Conservation (phyloP, 371 early-diverging fungal genomes). For the Spraguea lophii region DNA sequence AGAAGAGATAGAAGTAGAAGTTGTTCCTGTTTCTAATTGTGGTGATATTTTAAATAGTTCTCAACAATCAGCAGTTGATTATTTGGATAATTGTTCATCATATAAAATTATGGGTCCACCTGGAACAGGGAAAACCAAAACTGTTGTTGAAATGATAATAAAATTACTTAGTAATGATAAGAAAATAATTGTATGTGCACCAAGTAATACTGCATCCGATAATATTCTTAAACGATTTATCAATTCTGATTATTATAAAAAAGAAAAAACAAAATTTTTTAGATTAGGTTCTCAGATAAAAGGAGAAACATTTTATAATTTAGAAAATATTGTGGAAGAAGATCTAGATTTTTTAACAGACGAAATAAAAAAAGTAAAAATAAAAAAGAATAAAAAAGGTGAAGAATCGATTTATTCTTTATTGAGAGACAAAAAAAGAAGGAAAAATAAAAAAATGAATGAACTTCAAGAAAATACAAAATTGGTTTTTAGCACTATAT, state of each 20-base stretch:
- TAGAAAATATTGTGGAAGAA: conserved; percentile 53
- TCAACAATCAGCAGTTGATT: conserved; percentile 22
- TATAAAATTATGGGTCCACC: conserved; percentile 40
- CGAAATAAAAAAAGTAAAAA: conserved; percentile 53
- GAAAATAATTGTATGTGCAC: conserved; percentile 67
- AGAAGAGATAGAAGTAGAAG: too few species aligned
- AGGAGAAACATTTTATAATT: conserved; percentile 52
- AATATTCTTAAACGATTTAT: conserved; percentile 45
- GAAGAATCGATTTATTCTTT: too few species aligned
- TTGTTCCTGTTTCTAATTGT: too few species aligned
- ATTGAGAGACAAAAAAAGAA: conserved; percentile 57
- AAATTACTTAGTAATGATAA: conserved; percentile 53
- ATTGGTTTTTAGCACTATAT: conserved; percentile 48
- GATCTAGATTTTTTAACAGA: too few species aligned
- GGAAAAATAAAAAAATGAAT: conserved; percentile 51
- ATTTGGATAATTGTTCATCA: neutral
- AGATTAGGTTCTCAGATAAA: conserved; percentile 62
- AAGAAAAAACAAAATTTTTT: conserved; percentile 51
- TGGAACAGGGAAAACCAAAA: conserved; percentile 82
- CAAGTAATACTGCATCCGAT: conserved; percentile 72
- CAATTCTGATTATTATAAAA: conserved; percentile 55
- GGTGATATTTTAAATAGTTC: conserved; percentile 12
- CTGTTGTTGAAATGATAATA: conserved; percentile 61
- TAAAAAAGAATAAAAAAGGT: neutral
- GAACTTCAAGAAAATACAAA: conserved; percentile 50